A percentile compares a stretch with the other conserved stretches of the same genome.
phyloP scores from a whole-genome alignment of 78 protist genomes.

The Polysphondylium violaceum region DNA sequence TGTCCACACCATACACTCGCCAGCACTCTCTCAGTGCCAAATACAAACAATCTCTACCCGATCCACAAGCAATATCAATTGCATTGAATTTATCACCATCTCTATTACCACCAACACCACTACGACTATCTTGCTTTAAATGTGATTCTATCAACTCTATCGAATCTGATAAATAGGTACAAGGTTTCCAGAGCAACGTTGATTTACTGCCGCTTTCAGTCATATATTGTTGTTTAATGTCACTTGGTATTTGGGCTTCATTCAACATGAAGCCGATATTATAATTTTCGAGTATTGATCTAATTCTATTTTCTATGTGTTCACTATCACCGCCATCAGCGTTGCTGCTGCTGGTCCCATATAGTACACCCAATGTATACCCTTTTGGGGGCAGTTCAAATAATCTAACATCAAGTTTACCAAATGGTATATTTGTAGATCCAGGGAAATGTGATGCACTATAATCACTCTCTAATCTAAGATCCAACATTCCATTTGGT shows the following conservation, averaged over 20 bases:
- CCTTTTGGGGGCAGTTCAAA: conserved; percentile 75
- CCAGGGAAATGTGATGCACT: not conserved
- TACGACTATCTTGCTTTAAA: not conserved
- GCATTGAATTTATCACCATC: not conserved
- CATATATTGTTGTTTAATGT: not conserved
- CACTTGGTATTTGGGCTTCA: not conserved
- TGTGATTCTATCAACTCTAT: conserved; percentile 21
- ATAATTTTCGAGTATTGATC: conserved; percentile 1
- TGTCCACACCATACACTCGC: conserved; percentile 39
- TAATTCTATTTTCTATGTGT: not conserved
- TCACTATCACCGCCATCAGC: not conserved
- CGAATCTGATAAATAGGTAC: not conserved
- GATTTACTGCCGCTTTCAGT: conserved; percentile 1
- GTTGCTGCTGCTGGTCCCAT: too few species aligned
- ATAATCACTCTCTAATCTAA: not conserved
- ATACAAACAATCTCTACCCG: conserved; percentile 73
- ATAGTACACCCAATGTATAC: not conserved
- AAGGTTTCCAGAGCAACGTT: conserved; percentile 49
- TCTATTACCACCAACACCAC: not conserved
- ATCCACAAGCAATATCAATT: conserved; percentile 80
- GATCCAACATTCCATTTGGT: conserved; percentile 1
- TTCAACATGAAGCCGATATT: not conserved
- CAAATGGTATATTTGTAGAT: conserved; percentile 39
- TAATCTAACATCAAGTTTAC: conserved; percentile 25
- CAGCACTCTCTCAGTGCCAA: conserved; percentile 2